Base-by-base conservation (phyloP, 2,329 filamentous ascomycete species). In the Colletotrichum incanum region DNA sequence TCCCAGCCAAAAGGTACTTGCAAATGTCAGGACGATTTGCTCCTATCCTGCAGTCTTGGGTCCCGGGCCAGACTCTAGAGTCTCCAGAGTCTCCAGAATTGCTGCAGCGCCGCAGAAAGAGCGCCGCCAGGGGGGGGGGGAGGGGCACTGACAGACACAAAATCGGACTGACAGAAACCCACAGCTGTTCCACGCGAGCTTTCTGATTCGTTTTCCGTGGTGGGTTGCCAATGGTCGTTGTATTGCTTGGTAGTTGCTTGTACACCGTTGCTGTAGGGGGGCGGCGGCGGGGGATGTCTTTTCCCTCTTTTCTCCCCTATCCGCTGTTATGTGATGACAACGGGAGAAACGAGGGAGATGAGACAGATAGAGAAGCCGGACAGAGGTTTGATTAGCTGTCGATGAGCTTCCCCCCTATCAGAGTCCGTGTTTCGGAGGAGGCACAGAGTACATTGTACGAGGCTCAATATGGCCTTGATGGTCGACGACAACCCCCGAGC, bases 21-120 rank as follows among this genome's bases (percentile, higher is more conserved):
- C 28, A n/a, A 34, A 26, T 26, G 26, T n/a, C 59, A 72, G 69
- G 69, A 72, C 69, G 52, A 26, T 69, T 72, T 72, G 69, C 69
- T 72, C 69, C 65, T 72, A 37, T 52, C 64, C 68, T 28, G n/a
- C 55, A n/a, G 34, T 39, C 31, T 39, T 59, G 37, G 28, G 28
- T 31, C 47, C 55, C 34, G 50, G 67, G 55, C 56, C 64, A 67
- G 64, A 62, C 63, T 67, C 56, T 56, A 61, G 55, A 60, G 61
- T 20, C 28, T 34, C 50, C 18, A 45, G 55, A 49, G 59, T 31
- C 59, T 61, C 59, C 59, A 49, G 59, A 61, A 61, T n/a, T 18
- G 49, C 49, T 52, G 49, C 49, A 52, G 49, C 49, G 41, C 26
- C 26, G 26, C 54, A 58, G 34, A 14, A 23, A 26, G 54, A 58